Evolutionary conservation across 2,329 filamentous ascomycete genomes (phyloP).

Genomic region (Aureobasidium mangrovei): DNA sequence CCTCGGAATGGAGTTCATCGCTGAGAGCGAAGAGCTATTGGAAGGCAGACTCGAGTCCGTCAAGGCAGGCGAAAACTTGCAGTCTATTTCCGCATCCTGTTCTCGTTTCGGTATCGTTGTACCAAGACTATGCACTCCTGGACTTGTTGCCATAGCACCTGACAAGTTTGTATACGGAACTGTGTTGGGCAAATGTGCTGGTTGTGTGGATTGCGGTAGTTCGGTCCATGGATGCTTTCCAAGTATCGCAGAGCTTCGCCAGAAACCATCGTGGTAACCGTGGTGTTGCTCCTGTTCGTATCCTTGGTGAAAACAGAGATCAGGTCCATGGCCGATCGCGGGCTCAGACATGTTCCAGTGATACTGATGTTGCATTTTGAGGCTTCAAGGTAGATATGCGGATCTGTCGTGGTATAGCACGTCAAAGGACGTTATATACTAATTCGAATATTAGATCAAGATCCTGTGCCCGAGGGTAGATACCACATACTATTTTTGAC

Average conservation of each 20-base stretch:
- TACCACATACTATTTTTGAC: constrained; percentile 3
- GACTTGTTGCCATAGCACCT: not conserved
- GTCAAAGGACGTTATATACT: not conserved
- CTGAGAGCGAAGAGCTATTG: not conserved
- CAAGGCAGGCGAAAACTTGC: not conserved
- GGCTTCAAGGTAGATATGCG: not conserved
- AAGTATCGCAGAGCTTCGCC: not conserved
- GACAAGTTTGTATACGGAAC: not conserved
- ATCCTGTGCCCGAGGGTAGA: not conserved
- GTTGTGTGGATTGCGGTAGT: not conserved
- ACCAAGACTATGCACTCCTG: not conserved
- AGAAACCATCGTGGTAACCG: not conserved
- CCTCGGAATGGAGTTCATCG: not conserved
- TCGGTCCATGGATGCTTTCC: not conserved
- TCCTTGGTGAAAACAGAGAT: not conserved
- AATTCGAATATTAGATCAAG: not conserved
- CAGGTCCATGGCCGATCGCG: not conserved
- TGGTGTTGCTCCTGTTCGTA: not conserved
- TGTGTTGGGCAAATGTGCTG: not conserved
- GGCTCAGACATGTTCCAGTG: not conserved
- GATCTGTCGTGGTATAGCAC: not conserved
- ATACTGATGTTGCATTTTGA: not conserved
- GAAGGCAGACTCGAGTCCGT: constrained; percentile 4
- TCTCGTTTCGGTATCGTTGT: not conserved
- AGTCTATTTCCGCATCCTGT: not conserved